These are phyloP conservation scores for Macrophomina phaseolina DNA, from an alignment of 2,329 filamentous ascomycete genomes.

Conservation along the genomic window DNA sequence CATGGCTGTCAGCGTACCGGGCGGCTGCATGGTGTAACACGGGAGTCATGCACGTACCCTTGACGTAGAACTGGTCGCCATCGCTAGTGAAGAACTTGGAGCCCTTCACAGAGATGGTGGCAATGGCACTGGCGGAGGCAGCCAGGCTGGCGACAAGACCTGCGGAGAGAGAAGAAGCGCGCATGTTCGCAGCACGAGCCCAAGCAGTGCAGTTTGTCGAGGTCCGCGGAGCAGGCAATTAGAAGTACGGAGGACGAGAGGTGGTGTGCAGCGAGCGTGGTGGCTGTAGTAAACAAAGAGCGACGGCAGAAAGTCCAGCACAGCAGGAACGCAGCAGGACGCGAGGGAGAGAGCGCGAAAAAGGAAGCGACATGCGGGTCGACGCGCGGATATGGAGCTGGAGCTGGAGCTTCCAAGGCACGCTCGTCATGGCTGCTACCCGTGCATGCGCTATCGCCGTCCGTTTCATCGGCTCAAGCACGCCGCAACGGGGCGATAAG, in stretches of 20 bases:
- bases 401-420: slow-evolving; percentile 18
- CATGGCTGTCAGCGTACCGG: neutral
- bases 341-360: slow-evolving; percentile 9
- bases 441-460: slow-evolving; percentile 17
- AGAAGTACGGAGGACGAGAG: neutral
- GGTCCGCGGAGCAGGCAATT: neutral
- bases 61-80: slow-evolving; percentile 83
- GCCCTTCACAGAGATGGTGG: slow-evolving; percentile 67
- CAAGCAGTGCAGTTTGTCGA: neutral
- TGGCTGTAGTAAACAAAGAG: neutral
- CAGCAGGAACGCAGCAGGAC: neutral
- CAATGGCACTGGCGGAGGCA: slow-evolving; percentile 52
- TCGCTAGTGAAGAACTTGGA: slow-evolving; percentile 86
- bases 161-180: slow-evolving; percentile 8
- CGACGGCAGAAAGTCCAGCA: neutral
- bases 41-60: slow-evolving; percentile 60
- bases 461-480: slow-evolving; percentile 10
- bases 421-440: neutral
- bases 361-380: slow-evolving; percentile 2
- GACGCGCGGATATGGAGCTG: slow-evolving; percentile 8
- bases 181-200: neutral
- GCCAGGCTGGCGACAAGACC: slow-evolving; percentile 37
- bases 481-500: slow-evolving; percentile 1
- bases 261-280: neutral
- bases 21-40: slow-evolving; percentile 4